Conservation (phyloP, 441 rosid species). For the Populus hybrid region DNA sequence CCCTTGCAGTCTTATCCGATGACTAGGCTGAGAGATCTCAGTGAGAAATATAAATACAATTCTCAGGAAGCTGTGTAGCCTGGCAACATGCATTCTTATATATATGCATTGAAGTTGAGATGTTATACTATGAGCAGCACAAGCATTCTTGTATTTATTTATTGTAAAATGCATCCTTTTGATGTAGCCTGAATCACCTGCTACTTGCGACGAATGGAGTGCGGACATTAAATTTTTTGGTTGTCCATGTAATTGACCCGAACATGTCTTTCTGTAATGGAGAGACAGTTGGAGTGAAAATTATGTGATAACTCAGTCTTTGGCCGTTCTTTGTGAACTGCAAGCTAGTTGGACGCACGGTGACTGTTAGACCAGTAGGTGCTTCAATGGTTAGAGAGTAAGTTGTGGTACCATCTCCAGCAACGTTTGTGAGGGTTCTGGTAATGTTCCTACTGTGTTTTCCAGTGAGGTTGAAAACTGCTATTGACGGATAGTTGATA, state of each 20-base stretch:
- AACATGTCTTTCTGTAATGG: slow-evolving; percentile 37
- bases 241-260: slow-evolving; percentile 67
- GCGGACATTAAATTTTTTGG: slow-evolving; percentile 48
- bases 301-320: slow-evolving; percentile 46
- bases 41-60: too few species aligned
- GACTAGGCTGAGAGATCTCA: too few species aligned
- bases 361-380: slow-evolving; percentile 37
- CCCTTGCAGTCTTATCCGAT: neutral
- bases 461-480: slow-evolving; percentile 37
- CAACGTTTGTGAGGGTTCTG: slow-evolving; percentile 65
- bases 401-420: slow-evolving; percentile 39
- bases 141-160: neutral
- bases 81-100: neutral
- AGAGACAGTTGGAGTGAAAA: slow-evolving; percentile 22
- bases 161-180: neutral
- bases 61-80: neutral
- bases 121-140: neutral
- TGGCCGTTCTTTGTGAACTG: slow-evolving; percentile 43
- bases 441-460: slow-evolving; percentile 37
- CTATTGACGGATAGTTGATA: slow-evolving; percentile 74
- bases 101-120: neutral
- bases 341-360: slow-evolving; percentile 45
- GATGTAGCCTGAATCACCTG: neutral
- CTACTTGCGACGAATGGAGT: slow-evolving; percentile 57
- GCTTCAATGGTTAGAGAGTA: slow-evolving; percentile 34